These are phyloP conservation scores for Triangularia setosa DNA, from an alignment of 2,329 filamentous ascomycete species.

Conservation along the genomic window DNA sequence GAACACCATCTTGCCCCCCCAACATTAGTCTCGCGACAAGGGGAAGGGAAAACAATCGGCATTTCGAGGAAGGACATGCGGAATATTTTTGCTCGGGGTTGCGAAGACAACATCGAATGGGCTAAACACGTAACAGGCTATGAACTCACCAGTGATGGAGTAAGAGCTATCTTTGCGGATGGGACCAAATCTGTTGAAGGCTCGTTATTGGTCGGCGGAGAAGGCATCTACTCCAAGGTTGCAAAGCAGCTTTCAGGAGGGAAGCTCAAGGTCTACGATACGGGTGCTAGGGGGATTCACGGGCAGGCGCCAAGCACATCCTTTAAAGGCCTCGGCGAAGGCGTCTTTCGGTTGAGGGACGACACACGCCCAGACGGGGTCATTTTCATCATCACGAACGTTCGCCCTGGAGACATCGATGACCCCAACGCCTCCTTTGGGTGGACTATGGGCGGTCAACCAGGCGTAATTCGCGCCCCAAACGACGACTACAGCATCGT, in stretches of 20 bases:
- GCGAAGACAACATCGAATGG: constrained; percentile 54
- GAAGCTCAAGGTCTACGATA: constrained; percentile 58
- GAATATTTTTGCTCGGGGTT: constrained; percentile 52
- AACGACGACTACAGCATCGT: constrained; percentile 58
- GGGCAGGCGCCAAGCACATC: constrained; percentile 60
- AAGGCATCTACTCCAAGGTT: constrained; percentile 59
- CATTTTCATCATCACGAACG: constrained; percentile 60
- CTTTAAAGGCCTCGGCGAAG: constrained; percentile 59
- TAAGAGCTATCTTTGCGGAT: constrained; percentile 56
- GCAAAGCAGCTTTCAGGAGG: constrained; percentile 57
- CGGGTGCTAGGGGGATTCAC: constrained; percentile 60
- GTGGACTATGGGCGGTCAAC: constrained; percentile 59
- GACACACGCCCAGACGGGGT: constrained; percentile 41
- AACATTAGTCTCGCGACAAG: constrained; percentile 41
- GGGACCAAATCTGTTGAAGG: constrained; percentile 57
- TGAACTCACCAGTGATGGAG: constrained; percentile 50
- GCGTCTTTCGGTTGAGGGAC: constrained; percentile 56
- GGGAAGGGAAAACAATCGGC: constrained; percentile 55
- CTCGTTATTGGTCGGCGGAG: constrained; percentile 56
- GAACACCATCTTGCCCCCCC: constrained; percentile 27
- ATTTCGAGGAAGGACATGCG: constrained; percentile 63
- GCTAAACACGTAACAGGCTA: constrained; percentile 54
- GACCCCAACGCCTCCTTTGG: constrained; percentile 55
- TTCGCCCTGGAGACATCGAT: constrained; percentile 56
- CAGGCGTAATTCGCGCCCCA: constrained; percentile 54